phyloP scores from a whole-genome alignment of 2,329 filamentous ascomycete genomes.

The Onygenales sp. region DNA sequence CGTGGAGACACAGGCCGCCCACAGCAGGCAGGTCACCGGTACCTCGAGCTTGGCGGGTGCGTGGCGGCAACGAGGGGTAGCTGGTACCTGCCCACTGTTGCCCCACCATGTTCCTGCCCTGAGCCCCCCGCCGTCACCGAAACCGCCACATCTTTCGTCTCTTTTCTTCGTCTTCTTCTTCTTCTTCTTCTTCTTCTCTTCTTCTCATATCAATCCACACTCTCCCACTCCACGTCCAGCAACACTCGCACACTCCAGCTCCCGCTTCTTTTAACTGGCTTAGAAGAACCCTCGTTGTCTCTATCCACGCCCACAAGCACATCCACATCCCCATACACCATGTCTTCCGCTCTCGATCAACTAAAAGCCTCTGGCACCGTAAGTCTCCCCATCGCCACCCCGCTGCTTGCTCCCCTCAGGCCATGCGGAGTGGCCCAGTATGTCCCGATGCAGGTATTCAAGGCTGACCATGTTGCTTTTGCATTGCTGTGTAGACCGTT shows the following conservation, averaged over 20 bases:
- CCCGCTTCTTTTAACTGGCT: neutral
- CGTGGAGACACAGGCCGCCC: too few relatives aligned
- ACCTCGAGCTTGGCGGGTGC: neutral
- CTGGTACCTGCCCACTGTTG: neutral
- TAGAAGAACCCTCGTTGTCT: neutral
- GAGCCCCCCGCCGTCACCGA: neutral
- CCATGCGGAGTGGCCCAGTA: too few relatives aligned
- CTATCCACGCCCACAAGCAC: neutral
- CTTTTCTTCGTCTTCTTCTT: constrained; percentile 13
- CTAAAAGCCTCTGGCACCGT: constrained; percentile 95
- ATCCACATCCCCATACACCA: constrained; percentile 30
- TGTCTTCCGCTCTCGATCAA: constrained; percentile 89
- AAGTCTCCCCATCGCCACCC: constrained; percentile 40
- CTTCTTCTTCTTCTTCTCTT: constrained; percentile 10
- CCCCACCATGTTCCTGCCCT: neutral
- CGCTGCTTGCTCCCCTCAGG: neutral
- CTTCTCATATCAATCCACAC: neutral
- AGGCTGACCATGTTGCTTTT: constrained; percentile 10
- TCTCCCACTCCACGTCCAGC: neutral
- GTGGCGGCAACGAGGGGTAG: neutral
- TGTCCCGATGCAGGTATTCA: too few relatives aligned
- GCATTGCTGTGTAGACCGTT: constrained; percentile 55
- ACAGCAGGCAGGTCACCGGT: neutral
- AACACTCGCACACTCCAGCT: neutral
- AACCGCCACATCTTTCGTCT: constrained; percentile 13